These are phyloP conservation scores for Cyphellophora europaea DNA, from an alignment of 2,329 filamentous ascomycete species.

Conservation along the genomic window DNA sequence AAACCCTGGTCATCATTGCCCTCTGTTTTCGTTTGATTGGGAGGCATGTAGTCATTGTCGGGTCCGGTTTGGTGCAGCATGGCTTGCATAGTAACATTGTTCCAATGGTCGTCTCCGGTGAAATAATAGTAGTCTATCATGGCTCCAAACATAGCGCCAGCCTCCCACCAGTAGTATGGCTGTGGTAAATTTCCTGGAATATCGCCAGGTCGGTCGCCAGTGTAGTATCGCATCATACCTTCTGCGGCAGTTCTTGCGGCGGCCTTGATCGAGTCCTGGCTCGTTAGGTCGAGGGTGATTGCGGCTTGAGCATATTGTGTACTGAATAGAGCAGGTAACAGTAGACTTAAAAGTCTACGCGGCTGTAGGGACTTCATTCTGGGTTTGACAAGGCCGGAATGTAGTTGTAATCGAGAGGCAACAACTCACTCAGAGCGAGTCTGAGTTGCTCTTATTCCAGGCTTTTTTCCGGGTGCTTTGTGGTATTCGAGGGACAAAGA, in stretches of 20 bases:
- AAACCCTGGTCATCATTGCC: conserved; percentile 59
- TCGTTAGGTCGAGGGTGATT: conserved; percentile 15
- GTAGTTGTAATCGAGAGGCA: no score
- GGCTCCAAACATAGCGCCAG: conserved; percentile 59
- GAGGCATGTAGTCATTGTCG: conserved; percentile 68
- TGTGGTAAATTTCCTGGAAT: conserved; percentile 40
- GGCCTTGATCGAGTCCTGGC: conserved; percentile 35
- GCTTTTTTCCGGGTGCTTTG: no score
- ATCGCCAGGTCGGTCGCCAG: conserved; percentile 38
- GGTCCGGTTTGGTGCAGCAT: conserved; percentile 67
- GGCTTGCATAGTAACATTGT: conserved; percentile 56
- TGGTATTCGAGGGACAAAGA: no score
- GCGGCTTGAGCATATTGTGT: conserved; percentile 11
- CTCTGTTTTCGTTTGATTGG: conserved; percentile 37
- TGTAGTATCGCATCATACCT: conserved; percentile 44
- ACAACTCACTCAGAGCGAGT: no score
- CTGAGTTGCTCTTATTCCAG: no score
- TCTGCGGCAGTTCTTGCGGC: conserved; percentile 35
- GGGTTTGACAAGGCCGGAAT: no score
- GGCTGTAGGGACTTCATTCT: no score
- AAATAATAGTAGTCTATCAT: conserved; percentile 81
- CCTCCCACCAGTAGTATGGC: conserved; percentile 60
- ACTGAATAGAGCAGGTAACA: conserved; percentile 7
- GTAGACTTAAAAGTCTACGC: no score
- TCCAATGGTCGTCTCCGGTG: conserved; percentile 64